Conservation (phyloP, 805 yeast species). For the Candida manassasensis region DNA sequence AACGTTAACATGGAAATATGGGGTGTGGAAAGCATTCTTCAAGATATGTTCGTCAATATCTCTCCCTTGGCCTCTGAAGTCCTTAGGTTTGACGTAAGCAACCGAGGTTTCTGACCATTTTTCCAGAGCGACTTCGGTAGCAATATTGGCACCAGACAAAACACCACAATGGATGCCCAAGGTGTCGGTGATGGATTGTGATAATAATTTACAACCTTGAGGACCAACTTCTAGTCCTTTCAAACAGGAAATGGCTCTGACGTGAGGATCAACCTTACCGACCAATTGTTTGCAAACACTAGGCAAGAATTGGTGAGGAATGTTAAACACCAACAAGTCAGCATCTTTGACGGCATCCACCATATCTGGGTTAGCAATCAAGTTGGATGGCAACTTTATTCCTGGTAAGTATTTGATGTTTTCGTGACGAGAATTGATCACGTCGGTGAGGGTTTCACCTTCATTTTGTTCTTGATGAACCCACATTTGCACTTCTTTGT, state of each 20-base stretch:
- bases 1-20: slow-evolving; percentile 95
- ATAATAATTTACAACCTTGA: slow-evolving; percentile 78
- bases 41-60: slow-evolving; percentile 71
- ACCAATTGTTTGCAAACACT: slow-evolving; percentile 69
- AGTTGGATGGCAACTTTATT: slow-evolving; percentile 78
- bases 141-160: slow-evolving; percentile 93
- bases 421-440: slow-evolving; percentile 86
- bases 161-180: slow-evolving; percentile 94
- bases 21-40: slow-evolving; percentile 89
- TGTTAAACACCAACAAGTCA: slow-evolving; percentile 86
- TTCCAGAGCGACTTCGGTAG: slow-evolving; percentile 93
- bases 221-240: slow-evolving; percentile 91
- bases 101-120: slow-evolving; percentile 98
- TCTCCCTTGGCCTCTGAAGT: slow-evolving; percentile 60
- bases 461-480: slow-evolving; percentile 81
- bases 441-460: slow-evolving; percentile 80
- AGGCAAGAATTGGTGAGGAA: slow-evolving; percentile 94
- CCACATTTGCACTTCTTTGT: slow-evolving; percentile 87
- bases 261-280: slow-evolving; percentile 65
- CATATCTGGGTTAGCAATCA: slow-evolving; percentile 83
- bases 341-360: slow-evolving; percentile 73
- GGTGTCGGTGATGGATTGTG: slow-evolving; percentile 71
- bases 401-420: slow-evolving; percentile 94
- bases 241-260: slow-evolving; percentile 90
- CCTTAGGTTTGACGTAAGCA: slow-evolving; percentile 75